A percentile compares a stretch with the other conserved stretches of the same genome.
phyloP scores from a whole-genome alignment of 495 filamentous ascomycete species.

The Podospora anserina region DNA sequence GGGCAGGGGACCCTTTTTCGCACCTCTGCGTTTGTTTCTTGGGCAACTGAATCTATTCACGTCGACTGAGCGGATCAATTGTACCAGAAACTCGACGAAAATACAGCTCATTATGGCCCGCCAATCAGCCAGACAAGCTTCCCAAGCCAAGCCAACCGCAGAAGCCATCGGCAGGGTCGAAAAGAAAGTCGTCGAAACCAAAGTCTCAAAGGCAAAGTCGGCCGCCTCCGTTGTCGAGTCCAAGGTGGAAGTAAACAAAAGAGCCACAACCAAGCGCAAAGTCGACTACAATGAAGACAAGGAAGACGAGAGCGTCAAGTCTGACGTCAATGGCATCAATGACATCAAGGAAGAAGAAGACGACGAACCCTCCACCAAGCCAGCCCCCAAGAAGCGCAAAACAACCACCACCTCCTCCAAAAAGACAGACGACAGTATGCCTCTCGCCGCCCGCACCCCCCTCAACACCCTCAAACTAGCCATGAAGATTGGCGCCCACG shows the following conservation, averaged over 20 bases:
- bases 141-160: slow-evolving; percentile 8
- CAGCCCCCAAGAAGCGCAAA: slow-evolving; percentile 41
- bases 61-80: not conserved
- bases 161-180: not conserved
- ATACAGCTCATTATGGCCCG: slow-evolving; percentile 7
- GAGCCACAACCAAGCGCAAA: slow-evolving; percentile 38
- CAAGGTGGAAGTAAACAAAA: slow-evolving; percentile 17
- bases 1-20: not conserved
- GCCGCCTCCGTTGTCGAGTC: slow-evolving; percentile 10
- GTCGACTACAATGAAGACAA: slow-evolving; percentile 24
- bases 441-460: slow-evolving; percentile 63
- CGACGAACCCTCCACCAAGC: slow-evolving; percentile 19
- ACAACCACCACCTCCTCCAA: slow-evolving; percentile 47
- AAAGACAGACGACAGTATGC: slow-evolving; percentile 52
- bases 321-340: slow-evolving; percentile 18
- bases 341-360: slow-evolving; percentile 28
- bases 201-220: slow-evolving; percentile 6
- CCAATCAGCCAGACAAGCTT: slow-evolving; percentile 18
- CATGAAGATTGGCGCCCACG: slow-evolving; percentile 89
- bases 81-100: not conserved
- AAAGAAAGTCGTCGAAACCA: slow-evolving; percentile 6
- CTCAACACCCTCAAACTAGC: slow-evolving; percentile 56
- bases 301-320: slow-evolving; percentile 25
- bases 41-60: not conserved
- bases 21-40: not conserved